Evolutionary conservation across 768 basidiomycete genomes (phyloP).

Genomic region (Rhodocollybia butyracea): DNA sequence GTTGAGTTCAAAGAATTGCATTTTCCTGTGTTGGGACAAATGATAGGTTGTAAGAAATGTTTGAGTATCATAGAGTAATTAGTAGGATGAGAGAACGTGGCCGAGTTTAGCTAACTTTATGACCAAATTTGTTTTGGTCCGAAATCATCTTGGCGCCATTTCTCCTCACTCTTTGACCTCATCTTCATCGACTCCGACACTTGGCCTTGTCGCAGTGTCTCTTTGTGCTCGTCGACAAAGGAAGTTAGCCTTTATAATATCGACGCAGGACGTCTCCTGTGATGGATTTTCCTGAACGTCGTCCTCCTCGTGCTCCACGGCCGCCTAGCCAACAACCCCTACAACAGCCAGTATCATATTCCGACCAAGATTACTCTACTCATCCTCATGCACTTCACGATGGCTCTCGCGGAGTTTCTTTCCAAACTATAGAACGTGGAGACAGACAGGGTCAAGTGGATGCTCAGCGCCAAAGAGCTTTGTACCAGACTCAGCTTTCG

Average conservation of each 20-base stretch:
- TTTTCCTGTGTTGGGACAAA: too few relatives aligned
- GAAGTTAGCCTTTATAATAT: background rate
- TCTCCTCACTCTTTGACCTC: too few relatives aligned
- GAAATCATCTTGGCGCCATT: too few relatives aligned
- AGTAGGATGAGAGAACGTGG: too few relatives aligned
- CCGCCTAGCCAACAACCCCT: slow-evolving; percentile 37
- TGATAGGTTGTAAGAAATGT: too few relatives aligned
- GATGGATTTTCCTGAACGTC: slow-evolving; percentile 45
- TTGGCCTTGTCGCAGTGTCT: too few relatives aligned
- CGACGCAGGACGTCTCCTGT: slow-evolving; percentile 9
- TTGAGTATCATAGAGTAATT: too few relatives aligned
- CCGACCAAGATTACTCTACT: slow-evolving; percentile 22
- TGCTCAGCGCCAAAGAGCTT: slow-evolving; percentile 42
- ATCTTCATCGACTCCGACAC: too few relatives aligned
- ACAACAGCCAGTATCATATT: slow-evolving; percentile 38
- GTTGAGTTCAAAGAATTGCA: too few relatives aligned
- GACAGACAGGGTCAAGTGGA: slow-evolving; percentile 62
- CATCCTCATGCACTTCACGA: slow-evolving; percentile 29
- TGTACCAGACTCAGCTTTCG: slow-evolving; percentile 44
- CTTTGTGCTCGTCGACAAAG: too few relatives aligned
- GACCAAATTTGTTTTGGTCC: too few relatives aligned
- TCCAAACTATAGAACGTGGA: slow-evolving; percentile 66
- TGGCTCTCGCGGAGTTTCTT: slow-evolving; percentile 53
- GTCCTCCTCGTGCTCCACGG: slow-evolving; percentile 54
- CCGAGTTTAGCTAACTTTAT: too few relatives aligned